Evolutionary conservation across 768 basidiomycete species (phyloP), one percentile per base, ranked within the genome.

Genomic region (Psilocybe cubensis): DNA sequence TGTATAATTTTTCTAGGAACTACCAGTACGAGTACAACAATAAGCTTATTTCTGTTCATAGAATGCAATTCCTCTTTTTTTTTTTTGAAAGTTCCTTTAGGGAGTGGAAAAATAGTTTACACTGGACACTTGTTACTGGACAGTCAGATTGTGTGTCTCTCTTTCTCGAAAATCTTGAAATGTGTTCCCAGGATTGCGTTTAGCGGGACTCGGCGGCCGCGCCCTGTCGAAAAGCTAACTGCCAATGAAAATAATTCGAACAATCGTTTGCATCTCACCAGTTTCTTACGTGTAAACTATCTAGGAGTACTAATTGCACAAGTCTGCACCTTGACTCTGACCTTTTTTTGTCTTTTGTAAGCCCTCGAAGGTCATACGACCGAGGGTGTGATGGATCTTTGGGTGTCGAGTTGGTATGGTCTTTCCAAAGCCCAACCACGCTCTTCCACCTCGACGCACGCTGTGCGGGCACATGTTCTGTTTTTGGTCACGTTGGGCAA

Each of bases 21-120:
- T 50, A 43, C 51, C 23, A 21, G 28, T 11, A 43, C 51, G 31
- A 21, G 28, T 11, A 24, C 49, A 42, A 43, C 55, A 52, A 35
- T 41, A 9, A 38, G n/a, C 14, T 56, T 27, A 31, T 44, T 61
- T 42, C 48, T 42, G 58, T 31, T 62, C 23, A 41, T 41, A n/a
- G 35, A 28, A 41, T 33, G 17, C 20, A 29, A 18, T 21, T 23
- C 44, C 12, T 46, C 12, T 24, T 24, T 46, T 46, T 20, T 33
- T 49, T 49, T 21, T 31, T 49, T 49, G 14, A 12, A 20, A 11
- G 3, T 49, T n/a, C 12, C 45, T 46, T 25, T 25, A 25, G 4
- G 4, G 2, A 46, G 17, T 46, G 17, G 7, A 6, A 10, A 45
- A 45, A n/a, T n/a, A n/a, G n/a, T n/a, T n/a, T n/a, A n/a, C n/a